Conservation (phyloP, 2,329 filamentous ascomycete genomes). For the Pestalotiopsis sp. region DNA sequence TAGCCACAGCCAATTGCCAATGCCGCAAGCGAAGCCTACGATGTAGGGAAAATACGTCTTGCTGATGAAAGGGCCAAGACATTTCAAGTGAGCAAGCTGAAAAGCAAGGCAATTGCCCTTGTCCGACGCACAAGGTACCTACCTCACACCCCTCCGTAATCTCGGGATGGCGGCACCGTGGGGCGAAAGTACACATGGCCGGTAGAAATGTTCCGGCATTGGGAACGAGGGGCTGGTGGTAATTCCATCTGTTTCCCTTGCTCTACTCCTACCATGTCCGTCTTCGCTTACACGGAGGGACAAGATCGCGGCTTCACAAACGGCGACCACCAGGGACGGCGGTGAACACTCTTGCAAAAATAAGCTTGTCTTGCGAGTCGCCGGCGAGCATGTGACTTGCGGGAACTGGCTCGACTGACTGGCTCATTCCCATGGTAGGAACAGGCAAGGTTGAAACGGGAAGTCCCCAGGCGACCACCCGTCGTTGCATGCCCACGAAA, state of each 20-base stretch:
- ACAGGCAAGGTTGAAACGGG: conserved; percentile 1
- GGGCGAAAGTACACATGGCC: background rate
- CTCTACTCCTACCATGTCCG: background rate
- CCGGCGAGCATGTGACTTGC: background rate
- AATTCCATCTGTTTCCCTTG: background rate
- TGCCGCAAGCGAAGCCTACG: background rate
- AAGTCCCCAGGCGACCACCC: background rate
- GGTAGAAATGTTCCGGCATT: background rate
- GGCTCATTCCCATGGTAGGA: background rate
- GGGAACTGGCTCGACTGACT: background rate
- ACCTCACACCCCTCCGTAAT: background rate
- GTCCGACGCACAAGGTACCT: background rate
- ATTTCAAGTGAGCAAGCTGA: background rate
- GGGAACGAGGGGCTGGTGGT: background rate
- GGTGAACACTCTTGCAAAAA: background rate
- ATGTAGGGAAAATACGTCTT: background rate
- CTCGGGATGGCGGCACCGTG: background rate
- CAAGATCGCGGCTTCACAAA: background rate
- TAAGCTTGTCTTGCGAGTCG: background rate
- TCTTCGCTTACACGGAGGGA: background rate
- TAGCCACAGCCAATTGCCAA: background rate
- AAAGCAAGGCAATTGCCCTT: conserved; percentile 9
- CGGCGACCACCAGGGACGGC: background rate
- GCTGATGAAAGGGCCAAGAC: too few species aligned
- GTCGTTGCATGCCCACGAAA: background rate